A percentile compares a stretch with the other conserved stretches of the same genome.
phyloP scores from a whole-genome alignment of 2,329 filamentous ascomycete genomes.

The Pseudogymnoascus sp. region DNA sequence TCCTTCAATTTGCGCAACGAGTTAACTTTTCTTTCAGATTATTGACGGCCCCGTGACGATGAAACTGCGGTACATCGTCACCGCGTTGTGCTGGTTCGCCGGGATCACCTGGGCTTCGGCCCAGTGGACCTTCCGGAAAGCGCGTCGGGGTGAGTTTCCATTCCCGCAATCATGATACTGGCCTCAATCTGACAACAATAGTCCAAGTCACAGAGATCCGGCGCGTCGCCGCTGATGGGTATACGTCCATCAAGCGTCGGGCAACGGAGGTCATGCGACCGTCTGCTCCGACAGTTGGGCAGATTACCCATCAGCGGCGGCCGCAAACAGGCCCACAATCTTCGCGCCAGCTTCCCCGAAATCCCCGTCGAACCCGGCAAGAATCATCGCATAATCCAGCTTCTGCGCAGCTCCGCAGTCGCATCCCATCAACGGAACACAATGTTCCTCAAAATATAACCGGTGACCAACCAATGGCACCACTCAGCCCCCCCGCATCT shows the following conservation, averaged over 20 bases:
- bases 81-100: neutral
- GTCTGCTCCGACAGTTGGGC: neutral
- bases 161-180: neutral
- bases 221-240: neutral
- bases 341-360: neutral
- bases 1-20: neutral
- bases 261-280: neutral
- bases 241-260: neutral
- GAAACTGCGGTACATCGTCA: neutral
- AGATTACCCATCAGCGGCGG: neutral
- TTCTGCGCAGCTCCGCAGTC: neutral
- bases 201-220: neutral
- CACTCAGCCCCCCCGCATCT: neutral
- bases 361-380: too few species aligned
- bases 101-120: neutral
- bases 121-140: neutral
- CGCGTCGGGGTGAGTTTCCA: neutral
- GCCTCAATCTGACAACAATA: neutral
- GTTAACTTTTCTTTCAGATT: constrained; percentile 3
- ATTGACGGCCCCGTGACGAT: neutral
- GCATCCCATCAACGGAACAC: neutral
- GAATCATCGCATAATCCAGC: too few species aligned
- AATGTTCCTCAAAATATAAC: neutral
- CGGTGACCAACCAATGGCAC: neutral
- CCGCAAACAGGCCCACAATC: neutral